A percentile compares a stretch with the other conserved stretches of the same genome.
Evolutionary conservation across 2,329 filamentous ascomycete genomes (phyloP).

Genomic region (Sporothrix curviconia): DNA sequence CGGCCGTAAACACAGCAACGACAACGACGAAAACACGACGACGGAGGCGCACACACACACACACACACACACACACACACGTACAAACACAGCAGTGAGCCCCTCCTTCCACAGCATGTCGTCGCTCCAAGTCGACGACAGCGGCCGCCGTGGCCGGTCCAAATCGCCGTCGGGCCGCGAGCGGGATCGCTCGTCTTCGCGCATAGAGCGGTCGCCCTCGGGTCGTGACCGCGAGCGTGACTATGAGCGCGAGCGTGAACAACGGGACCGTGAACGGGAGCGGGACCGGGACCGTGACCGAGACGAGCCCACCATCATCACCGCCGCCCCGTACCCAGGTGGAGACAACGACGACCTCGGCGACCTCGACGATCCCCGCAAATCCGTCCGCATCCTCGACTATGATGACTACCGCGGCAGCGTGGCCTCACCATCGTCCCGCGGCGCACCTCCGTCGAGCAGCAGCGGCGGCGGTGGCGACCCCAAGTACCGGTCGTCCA

Average conservation of each 20-base stretch:
- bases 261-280: constrained; percentile 22
- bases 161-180: constrained; percentile 38
- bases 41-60: background rate
- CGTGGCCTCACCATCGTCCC: constrained; percentile 27
- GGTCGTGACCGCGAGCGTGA: constrained; percentile 24
- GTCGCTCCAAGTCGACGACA: constrained; percentile 44
- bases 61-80: background rate
- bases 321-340: constrained; percentile 40
- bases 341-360: constrained; percentile 29
- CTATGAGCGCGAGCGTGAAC: constrained; percentile 30
- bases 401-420: constrained; percentile 25
- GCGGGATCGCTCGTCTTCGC: constrained; percentile 24
- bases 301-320: constrained; percentile 27
- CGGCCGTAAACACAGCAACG: background rate
- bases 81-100: background rate
- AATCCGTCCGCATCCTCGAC: constrained; percentile 26
- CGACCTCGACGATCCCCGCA: constrained; percentile 26
- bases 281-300: background rate
- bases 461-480: too few species aligned
- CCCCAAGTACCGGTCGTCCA: constrained; percentile 32
- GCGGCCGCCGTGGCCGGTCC: constrained; percentile 39
- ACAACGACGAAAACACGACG: background rate
- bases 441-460: constrained; percentile 7
- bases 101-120: constrained; percentile 32
- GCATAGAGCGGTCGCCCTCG: constrained; percentile 16